Evolutionary conservation across 2,329 filamentous ascomycete genomes (phyloP), one percentile per base, ranked within the genome.

Genomic region (Exophiala aquamarina): DNA sequence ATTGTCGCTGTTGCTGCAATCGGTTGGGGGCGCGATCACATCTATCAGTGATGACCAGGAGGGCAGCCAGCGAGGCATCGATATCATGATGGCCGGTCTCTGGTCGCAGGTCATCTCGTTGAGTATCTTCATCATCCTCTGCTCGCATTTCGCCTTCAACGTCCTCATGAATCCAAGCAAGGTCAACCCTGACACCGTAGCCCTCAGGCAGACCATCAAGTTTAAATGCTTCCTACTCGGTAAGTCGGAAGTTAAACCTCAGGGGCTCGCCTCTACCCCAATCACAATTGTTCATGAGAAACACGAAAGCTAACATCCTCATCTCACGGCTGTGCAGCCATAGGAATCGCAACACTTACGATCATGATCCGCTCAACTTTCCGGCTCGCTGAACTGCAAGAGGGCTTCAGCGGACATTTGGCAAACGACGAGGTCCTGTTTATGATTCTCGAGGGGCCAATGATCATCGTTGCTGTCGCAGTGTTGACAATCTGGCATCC

Each of bases 1-100:
- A 26, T 47, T 82, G 46, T 81, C 80, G 2, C 72, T 86, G 2
- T 56, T 82, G 29, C 72, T 86, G 0, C 83, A 86, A 60, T 77
- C 76, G 3, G 68, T 71, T 0, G 83, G 82, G 34, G 82, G 81
- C n/a, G 79, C 69, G 20, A 60, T 83, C 43, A 72, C 77, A 18
- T 69, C 74, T 6, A 61, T 68, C 10, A 68, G 73, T n/a, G 61
- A 70, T 42, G 55, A 68, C 35, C 44, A 66, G 4, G 61, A 61
- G 13, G 56, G 67, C 11, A 52, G 66, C 1, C 47, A 58, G 15
- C 55, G 59, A 0, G 83, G 81, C n/a, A 73, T 77, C 52, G 69
- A 84, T 60, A 76, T 85, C 65, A 83, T 82, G 75, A 72, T 86
- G n/a, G 79, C 79, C 23, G 23, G 23, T 6, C 23, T 26, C 6